Evolutionary conservation across 176 grass and related monocot species (phyloP).

Genomic region (Ensete glaucum): DNA sequence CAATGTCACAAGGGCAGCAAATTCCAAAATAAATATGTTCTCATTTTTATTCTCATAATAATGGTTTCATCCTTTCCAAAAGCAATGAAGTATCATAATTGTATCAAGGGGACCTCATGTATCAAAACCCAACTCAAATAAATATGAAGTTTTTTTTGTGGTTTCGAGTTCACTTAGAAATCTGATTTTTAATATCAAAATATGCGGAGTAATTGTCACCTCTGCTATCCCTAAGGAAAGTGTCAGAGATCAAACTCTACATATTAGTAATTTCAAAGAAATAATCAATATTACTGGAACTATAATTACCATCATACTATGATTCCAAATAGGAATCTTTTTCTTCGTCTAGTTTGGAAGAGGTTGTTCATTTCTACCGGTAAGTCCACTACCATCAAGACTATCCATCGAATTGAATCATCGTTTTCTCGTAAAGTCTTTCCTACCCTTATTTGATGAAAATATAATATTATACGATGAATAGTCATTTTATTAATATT

Average conservation of each 20-base stretch:
- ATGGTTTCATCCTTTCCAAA: no score
- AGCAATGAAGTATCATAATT: no score
- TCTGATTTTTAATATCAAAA: slow-evolving; percentile 4
- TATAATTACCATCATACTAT: not conserved
- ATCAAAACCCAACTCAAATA: no score
- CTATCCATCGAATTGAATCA: not conserved
- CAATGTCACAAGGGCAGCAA: no score
- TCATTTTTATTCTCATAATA: no score
- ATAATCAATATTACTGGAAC: not conserved
- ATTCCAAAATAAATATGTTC: no score
- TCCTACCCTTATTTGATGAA: not conserved
- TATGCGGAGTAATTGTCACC: not conserved
- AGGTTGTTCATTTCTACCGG: no score
- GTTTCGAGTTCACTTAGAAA: not conserved
- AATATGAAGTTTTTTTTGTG: no score
- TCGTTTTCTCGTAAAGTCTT: not conserved
- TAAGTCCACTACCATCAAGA: not conserved
- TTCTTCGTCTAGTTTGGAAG: not conserved
- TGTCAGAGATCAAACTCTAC: not conserved
- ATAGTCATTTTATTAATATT: not conserved
- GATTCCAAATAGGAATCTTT: not conserved
- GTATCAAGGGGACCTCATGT: no score
- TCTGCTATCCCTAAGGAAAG: not conserved
- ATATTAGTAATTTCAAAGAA: not conserved
- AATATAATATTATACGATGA: not conserved